Base-by-base conservation (phyloP, 2,329 filamentous ascomycete genomes). In the Lachnellula arida region DNA sequence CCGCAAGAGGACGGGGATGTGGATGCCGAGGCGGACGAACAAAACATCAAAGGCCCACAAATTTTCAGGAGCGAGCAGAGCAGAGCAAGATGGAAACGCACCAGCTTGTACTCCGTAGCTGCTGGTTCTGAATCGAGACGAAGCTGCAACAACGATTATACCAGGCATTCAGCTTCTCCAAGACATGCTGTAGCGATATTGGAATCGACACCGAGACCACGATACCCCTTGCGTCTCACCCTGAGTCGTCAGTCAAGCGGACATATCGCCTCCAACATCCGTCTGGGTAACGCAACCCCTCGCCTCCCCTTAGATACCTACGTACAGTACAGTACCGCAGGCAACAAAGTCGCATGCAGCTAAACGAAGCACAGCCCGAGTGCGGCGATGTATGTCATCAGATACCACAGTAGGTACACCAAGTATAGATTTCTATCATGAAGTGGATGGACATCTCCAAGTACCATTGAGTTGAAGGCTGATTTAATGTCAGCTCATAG, bases 281-380 rank as follows among this genome's bases (percentile, higher is more conserved):
- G 47, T 49, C 46, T 46, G 56, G 54, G 54, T 48, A 54, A 54
- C 57, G 47, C 53, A 56, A 58, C 48, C 46, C 14, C 40, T 54
- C n/a, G 23, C 25, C 15, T 54, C n/a, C 32, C 25, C 15, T 11
- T 23, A 23, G 15, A 35, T 22, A 40, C n/a, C n/a, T n/a, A n/a
- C n/a, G n/a, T n/a, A n/a, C n/a, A n/a, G n/a, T n/a, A n/a, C n/a
- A n/a, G 39, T 47, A 1, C 12, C 25, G 7, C 7, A n/a, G 37
- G 23, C 19, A 46, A 37, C 25, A 19, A 40, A 52, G 48, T 51
- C 48, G 51, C 25, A 54, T 48, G 51, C 42, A 34, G 28, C 47
- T 19, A 28, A 7, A 25, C 22, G 49, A 51, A 53, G 56, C 49
- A 54, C 53, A 59, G 50, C 43, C 23, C 44, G 1, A 8, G 15